Base-by-base conservation (phyloP, 192 early-diverging fungal genomes). In the Coemansia sp. region DNA sequence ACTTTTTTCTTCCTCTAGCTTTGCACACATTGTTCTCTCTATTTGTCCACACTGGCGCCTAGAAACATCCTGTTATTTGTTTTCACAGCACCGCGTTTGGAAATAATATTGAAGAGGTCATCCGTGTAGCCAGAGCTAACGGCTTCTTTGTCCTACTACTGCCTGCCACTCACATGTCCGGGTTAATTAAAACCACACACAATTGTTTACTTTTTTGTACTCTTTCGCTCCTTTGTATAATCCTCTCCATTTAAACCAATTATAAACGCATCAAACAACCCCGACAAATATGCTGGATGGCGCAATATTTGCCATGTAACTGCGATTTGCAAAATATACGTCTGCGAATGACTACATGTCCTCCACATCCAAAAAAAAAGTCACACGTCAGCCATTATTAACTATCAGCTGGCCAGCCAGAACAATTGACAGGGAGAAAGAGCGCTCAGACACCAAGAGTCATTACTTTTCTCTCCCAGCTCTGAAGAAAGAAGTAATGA, bases 341-440 rank as follows among this genome's bases (percentile, higher is more conserved):
- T 22, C 15, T 49, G 14, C 13, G 41, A 43, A 4, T 45, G 11
- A 17, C 15, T 45, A 4, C 17, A 20, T 20, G 0, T 17, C 15
- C 35, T 58, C 36, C n/a, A 38, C 56, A 29, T 20, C 54, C n/a
- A n/a, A n/a, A 56, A 38, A 34, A 15, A 9, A 32, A 35, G 56
- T 58, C 56, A 58, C 56, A 58, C 7, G 56, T 58, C 35, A 35
- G 56, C 56, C 32, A n/a, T 58, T 38, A 58, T 58, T 56, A 56
- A 56, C 6, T 7, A 63, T 50, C 61, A 63, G 13, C 15, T 9
- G 48, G 25, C 10, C 42, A 45, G 15, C 38, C 7, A 40, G 11
- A 40, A 45, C 42, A 45, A 45, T 17, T 17, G 15, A 45, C 15
- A 45, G 14, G 5, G 38, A 11, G 38, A 1, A 40, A 11, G 3